Evolutionary conservation across 495 filamentous ascomycete genomes (phyloP).

Genomic region (Xylaria curta): DNA sequence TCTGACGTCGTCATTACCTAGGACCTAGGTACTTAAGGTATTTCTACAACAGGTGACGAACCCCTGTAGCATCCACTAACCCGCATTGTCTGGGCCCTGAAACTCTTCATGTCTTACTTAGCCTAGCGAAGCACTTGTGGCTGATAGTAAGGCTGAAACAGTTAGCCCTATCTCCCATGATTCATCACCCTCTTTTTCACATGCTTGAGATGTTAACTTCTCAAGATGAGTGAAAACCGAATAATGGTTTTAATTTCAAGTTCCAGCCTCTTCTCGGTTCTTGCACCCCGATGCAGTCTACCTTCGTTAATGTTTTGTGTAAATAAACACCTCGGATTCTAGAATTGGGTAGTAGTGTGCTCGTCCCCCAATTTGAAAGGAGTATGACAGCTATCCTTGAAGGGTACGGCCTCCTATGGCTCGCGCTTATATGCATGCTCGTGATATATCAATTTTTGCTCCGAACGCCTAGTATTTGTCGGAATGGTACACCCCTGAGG

Average conservation of each 20-base stretch:
- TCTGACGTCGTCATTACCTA: conserved; percentile 15
- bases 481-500: conserved; percentile 44
- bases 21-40: no score
- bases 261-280: not conserved
- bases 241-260: not conserved
- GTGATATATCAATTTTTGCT: conserved; percentile 34
- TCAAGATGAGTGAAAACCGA: not conserved
- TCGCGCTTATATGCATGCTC: conserved; percentile 5
- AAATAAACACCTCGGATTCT: not conserved
- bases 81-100: conserved; percentile 8
- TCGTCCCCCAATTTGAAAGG: not conserved
- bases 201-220: not conserved
- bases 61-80: conserved; percentile 12
- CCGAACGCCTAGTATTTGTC: conserved; percentile 38
- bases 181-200: conserved; percentile 10
- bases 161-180: conserved; percentile 6
- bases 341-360: not conserved
- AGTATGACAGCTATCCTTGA: conserved; percentile 10
- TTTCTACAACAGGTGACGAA: not conserved
- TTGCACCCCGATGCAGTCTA: not conserved
- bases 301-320: not conserved
- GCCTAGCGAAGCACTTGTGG: conserved; percentile 6
- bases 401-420: conserved; percentile 6
- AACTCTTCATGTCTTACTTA: not conserved
- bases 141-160: conserved; percentile 15